Evolutionary conservation across 1,284 basidiomycete species (phyloP), one percentile per base, ranked within the genome.

Genomic region (Irpex sp.): DNA sequence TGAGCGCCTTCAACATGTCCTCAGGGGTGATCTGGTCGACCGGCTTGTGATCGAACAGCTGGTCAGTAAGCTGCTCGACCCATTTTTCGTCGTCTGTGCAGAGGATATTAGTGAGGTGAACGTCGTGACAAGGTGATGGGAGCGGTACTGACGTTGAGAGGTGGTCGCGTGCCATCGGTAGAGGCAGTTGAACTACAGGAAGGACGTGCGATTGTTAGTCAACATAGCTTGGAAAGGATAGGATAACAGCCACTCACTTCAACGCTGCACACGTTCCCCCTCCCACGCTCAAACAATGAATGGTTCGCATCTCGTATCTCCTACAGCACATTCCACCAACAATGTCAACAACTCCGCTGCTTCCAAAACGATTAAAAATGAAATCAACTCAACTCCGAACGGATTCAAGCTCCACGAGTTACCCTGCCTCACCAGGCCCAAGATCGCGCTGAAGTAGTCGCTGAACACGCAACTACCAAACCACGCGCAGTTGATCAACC

Each of bases 111-210:
- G 21, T 19, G 54, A 7, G 5, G 9, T n/a, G 13, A 26, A 52
- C 4, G 5, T 6, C 54, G 17, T 36, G 54, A 37, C 1, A 36
- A 26, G 51, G 9, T 15, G 4, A 3, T 31, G 34, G 34, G 15
- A 19, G 19, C 5, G 31, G 36, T 4, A 47, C 64, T 58, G 31
- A 65, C 64, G 49, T 31, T 60, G 70, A 47, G 88, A 91, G 0
- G 88, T 88, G 0, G 91, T 90, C 0, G 90, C 85, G 62, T 94
- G 92, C 92, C 91, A 93, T 17, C 90, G 84, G 75, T 93, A 94
- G 60, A 94, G 75, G 66, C 89, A 88, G 71, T 94, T 93, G 80
- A 93, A 93, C 88, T 92, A 62, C 0, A 64, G 8, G 37, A 61
- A 59, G 13, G 34, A 11, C 38, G 54, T 21, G 13, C 4, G 52